Evolutionary conservation across 495 filamentous ascomycete species (phyloP), one percentile per base, ranked within the genome.

Genomic region (Xylaria curta): DNA sequence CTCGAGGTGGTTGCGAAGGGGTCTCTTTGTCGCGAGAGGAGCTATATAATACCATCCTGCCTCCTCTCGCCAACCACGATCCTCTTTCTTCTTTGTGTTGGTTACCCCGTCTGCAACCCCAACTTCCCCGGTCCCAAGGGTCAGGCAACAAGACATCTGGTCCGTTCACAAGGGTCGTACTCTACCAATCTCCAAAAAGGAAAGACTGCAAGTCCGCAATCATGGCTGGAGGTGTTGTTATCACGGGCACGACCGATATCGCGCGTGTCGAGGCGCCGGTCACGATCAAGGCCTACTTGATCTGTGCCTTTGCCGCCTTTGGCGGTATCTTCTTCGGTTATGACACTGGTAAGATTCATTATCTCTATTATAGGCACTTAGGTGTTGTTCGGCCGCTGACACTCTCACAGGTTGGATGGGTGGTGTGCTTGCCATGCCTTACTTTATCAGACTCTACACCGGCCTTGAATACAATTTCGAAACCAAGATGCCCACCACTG

Each of bases 321-420:
- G 88, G 87, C 62, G 88, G 88, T 79, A 87, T 90, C 74, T 83
- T 88, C 77, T 88, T 88, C 78, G 87, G 87, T 3, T 89, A 86
- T 74, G 87, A 89, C 76, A 84, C 85, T 46, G 87, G 87, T 69
- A 87, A 85, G 80, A 72, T 79, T 68, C 64, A 65, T 17, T 69
- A 85, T 38, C 15, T 26, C 60, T 58, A 21, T 8, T 36, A 24
- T 4, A 31, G 53, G 21, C 40, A 21, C 15, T 5, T 15, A 10
- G 17, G 4, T 54, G 62, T 15, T 38, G 73, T 42, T 69, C 12
- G 21, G 6, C 21, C 77, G 90, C 93, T 88, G 89, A 94, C 76
- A 92, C 81, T 87, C 59, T 46, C 71, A 7, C 56, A 79, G 77
- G 77, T 91, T 44, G 92, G 92, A 89, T 89, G 76, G 78, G 78